phyloP scores from a whole-genome alignment of 768 basidiomycete genomes.

The Lactarius pseudohatsudake region DNA sequence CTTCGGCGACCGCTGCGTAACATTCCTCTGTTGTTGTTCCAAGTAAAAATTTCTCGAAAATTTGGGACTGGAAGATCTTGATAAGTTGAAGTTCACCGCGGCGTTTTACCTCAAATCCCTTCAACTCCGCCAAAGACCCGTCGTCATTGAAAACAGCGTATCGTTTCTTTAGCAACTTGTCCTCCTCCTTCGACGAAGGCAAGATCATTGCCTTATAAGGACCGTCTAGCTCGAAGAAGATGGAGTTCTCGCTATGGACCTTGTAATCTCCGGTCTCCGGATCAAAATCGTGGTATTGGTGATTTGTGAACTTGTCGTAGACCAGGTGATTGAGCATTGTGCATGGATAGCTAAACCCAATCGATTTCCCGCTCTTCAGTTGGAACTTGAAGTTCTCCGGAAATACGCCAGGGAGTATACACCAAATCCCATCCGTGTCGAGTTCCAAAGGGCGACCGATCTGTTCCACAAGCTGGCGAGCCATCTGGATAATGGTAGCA shows the following conservation, averaged over 20 bases:
- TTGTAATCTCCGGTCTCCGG: constrained; percentile 80
- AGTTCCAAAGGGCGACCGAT: constrained; percentile 96
- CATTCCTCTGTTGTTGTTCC: constrained; percentile 94
- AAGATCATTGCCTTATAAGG: constrained; percentile 99
- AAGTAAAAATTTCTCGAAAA: constrained; percentile 96
- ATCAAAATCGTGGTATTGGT: constrained; percentile 95
- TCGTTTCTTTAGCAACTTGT: constrained; percentile 96
- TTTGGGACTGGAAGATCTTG: constrained; percentile 98
- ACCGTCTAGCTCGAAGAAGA: constrained; percentile 98
- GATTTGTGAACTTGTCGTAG: constrained; percentile 91
- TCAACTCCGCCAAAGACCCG: constrained; percentile 94
- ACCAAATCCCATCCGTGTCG: constrained; percentile 99
- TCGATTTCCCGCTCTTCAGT: constrained; percentile 79
- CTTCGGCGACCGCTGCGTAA: constrained; percentile 88
- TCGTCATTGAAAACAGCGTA: constrained; percentile 99
- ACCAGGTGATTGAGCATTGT: constrained; percentile 99
- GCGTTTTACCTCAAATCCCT: constrained; percentile 98
- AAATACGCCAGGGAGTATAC: constrained; percentile 97
- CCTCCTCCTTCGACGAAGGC: constrained; percentile 98
- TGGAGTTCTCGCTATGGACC: constrained; percentile 93
- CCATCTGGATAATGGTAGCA: constrained; percentile 98
- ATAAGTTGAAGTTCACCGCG: constrained; percentile 96
- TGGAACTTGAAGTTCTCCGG: constrained; percentile 98
- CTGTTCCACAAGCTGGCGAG: constrained; percentile 93
- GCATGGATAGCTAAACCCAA: constrained; percentile 93